Evolutionary conservation across 148 eudicot genomes (phyloP), one percentile per base, ranked within the genome.

Genomic region (Rhododendron henanense): DNA sequence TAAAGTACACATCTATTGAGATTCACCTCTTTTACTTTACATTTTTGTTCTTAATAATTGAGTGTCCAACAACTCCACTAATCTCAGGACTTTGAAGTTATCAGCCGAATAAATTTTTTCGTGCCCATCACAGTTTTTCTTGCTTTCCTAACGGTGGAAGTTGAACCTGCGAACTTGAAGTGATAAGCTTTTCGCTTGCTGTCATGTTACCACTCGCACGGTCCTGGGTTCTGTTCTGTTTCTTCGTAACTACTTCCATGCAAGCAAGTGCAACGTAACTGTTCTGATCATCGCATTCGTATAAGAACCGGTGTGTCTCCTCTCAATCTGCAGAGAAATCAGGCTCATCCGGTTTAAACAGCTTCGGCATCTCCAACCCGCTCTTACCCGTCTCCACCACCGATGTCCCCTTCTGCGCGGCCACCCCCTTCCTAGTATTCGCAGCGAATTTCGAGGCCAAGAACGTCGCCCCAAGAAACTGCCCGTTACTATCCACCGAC

Each of bases 311-410:
- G 0, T 25, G 6, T 69, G 37, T 80, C 41, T 28, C 41, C 33
- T 78, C 73, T 41, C 44, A 81, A 35, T 88, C 89, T 11, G 86
- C 87, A 45, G 84, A 92, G 85, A 95, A 92, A 85, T 92, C 92
- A 0, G 98, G 99, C 90, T 95, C 98, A 51, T 93, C 92, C 0
- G 99, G 99, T 86, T 96, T 96, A 73, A 95, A 94, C 90, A 96
- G 90, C 91, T 93, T 95, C 1, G 97, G 96, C 93, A 94, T 90
- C 89, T 90, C 87, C 35, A 93, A 87, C 81, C 85, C 88, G 4
- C 88, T 81, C 3, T 82, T 67, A 16, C 90, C 81, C 51, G 91
- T 85, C 85, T 88, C 88, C 50, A 88, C 87, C 75, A 88, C 10
- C 45, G 28, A 63, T 8, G 85, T 84, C 11, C 88, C 83, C 89